Conservation (phyloP, 768 basidiomycete genomes). For the Xerocomellus dryophilus region DNA sequence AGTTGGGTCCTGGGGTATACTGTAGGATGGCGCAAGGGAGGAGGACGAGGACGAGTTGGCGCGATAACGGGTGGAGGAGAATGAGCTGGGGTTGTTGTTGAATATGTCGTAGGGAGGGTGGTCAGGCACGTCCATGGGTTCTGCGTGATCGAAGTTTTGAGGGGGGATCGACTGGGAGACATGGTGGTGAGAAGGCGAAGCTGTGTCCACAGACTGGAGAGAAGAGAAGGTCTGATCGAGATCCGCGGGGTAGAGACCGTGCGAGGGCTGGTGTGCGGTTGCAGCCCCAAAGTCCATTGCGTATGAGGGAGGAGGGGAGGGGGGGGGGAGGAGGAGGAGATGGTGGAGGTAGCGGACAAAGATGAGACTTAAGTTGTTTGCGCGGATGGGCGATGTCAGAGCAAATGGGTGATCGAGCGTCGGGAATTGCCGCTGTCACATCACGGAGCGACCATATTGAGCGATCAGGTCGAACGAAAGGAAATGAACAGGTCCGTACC, state of each 20-base stretch:
- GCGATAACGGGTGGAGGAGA: constrained; percentile 61
- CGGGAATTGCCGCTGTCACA: constrained; percentile 49
- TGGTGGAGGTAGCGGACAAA: constrained; percentile 33
- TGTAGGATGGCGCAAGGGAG: constrained; percentile 57
- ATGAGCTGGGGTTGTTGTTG: constrained; percentile 44
- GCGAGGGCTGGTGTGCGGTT: constrained; percentile 34
- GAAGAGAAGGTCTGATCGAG: constrained; percentile 55
- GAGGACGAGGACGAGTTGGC: constrained; percentile 71
- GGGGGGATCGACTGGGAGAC: constrained; percentile 34
- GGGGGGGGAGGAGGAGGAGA: constrained; percentile 28
- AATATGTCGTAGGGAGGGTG: constrained; percentile 66
- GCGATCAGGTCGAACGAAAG: constrained; percentile 33
- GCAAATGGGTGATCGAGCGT: constrained; percentile 52
- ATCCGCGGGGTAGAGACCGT: constrained; percentile 51
- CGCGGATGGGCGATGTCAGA: constrained; percentile 36
- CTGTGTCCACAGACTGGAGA: constrained; percentile 39
- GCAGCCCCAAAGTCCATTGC: constrained; percentile 49
- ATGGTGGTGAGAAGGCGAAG: constrained; percentile 38
- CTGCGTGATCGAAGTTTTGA: constrained; percentile 48
- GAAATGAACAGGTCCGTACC: constrained; percentile 31
- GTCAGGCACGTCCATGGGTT: constrained; percentile 55
- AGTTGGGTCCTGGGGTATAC: constrained; percentile 51
- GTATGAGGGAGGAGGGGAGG: constrained; percentile 39
- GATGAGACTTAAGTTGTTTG: constrained; percentile 32
- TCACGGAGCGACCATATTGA: constrained; percentile 38